These are phyloP conservation scores for Bryoerythrophyllum caledonicum DNA, from an alignment of 225 moss, liverwort and hornwort species.

Conservation along the genomic window DNA sequence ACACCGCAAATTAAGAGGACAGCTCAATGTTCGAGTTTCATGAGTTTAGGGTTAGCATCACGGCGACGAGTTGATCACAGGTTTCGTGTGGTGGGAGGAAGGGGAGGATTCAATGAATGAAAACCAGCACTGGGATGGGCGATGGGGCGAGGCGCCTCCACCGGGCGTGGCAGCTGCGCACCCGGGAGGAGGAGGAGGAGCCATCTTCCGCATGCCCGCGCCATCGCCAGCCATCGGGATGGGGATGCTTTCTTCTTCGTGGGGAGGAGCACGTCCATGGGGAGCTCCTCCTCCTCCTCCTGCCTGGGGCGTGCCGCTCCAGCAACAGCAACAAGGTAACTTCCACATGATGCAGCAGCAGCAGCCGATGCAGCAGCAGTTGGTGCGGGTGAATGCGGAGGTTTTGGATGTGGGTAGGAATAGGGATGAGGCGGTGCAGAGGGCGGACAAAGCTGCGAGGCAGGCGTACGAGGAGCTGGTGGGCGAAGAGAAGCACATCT, in stretches of 20 bases:
- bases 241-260: constrained; percentile 27
- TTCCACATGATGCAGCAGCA: constrained; percentile 30
- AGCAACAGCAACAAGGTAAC: constrained; percentile 19
- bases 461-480: constrained; percentile 55
- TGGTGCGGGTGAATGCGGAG: constrained; percentile 18
- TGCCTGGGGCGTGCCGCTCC: constrained; percentile 38
- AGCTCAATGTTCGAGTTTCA: background rate
- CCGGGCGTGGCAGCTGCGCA: constrained; percentile 31
- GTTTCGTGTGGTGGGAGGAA: background rate
- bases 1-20: background rate
- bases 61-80: background rate
- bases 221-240: constrained; percentile 28
- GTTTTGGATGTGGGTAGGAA: constrained; percentile 24
- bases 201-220: constrained; percentile 24
- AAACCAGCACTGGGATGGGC: constrained; percentile 21
- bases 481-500: constrained; percentile 56
- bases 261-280: constrained; percentile 28
- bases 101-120: constrained; percentile 7
- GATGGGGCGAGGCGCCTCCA: constrained; percentile 30
- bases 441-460: constrained; percentile 54
- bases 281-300: constrained; percentile 4
- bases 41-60: background rate
- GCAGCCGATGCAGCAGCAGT: constrained; percentile 24
- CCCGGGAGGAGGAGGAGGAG: background rate
- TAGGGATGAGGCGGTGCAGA: constrained; percentile 39